Evolutionary conservation across 805 yeast genomes (phyloP).

Genomic region (Wilhelminamyces savonicus): DNA sequence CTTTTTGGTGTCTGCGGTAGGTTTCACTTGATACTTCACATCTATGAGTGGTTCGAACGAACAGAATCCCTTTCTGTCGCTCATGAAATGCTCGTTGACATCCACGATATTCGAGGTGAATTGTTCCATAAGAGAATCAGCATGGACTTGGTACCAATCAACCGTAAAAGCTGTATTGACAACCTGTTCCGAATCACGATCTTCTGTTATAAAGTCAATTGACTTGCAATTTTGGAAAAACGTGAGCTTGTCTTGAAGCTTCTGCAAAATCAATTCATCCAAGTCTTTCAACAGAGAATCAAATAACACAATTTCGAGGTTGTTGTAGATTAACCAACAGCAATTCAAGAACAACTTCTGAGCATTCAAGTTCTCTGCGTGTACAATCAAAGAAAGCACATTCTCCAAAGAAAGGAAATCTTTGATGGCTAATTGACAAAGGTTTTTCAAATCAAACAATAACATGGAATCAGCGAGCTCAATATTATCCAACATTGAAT

Average conservation of each 20-base stretch:
- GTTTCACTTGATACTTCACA: slow-evolving; percentile 13
- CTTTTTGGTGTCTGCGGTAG: slow-evolving; percentile 6
- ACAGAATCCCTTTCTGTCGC: slow-evolving; percentile 24
- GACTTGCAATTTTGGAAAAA: slow-evolving; percentile 23
- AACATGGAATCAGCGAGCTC: slow-evolving; percentile 59
- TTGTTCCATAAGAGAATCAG: slow-evolving; percentile 7
- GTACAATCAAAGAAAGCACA: slow-evolving; percentile 48
- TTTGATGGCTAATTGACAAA: slow-evolving; percentile 55
- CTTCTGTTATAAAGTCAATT: slow-evolving; percentile 12
- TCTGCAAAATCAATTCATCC: slow-evolving; percentile 16
- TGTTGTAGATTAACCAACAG: slow-evolving; percentile 61
- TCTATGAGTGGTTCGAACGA: slow-evolving; percentile 34
- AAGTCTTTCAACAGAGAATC: slow-evolving; percentile 29
- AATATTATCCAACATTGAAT: slow-evolving; percentile 50
- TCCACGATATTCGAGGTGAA: slow-evolving; percentile 14
- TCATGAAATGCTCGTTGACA: slow-evolving; percentile 28
- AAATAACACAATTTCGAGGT: slow-evolving; percentile 55
- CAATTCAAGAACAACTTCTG: slow-evolving; percentile 53
- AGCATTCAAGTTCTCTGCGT: slow-evolving; percentile 48
- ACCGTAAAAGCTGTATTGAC: not conserved
- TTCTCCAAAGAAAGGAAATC: slow-evolving; percentile 55
- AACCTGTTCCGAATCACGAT: slow-evolving; percentile 12
- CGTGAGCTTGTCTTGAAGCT: slow-evolving; percentile 21
- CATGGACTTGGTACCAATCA: not conserved
- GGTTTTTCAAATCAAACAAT: slow-evolving; percentile 49